Conservation (phyloP, 140 eudicot species). For the Eryngium alpinum region DNA sequence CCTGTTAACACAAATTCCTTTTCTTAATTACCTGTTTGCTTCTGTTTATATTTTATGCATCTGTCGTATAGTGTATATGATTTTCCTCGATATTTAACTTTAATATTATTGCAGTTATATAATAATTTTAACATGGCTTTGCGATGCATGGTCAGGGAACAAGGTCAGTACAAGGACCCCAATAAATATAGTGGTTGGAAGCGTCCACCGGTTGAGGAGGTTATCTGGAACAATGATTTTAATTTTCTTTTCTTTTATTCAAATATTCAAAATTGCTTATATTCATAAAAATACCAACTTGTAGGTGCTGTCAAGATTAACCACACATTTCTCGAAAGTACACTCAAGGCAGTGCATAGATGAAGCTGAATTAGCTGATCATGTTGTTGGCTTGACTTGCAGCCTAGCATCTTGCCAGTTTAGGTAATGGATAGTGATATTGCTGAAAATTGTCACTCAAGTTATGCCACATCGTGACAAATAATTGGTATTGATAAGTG, state of each 20-base stretch:
- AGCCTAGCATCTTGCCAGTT: constrained; percentile 90
- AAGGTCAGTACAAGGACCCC: constrained; percentile 67
- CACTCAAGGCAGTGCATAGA: constrained; percentile 87
- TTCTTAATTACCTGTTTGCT: background rate
- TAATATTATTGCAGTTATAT: background rate
- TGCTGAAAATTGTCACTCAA: background rate
- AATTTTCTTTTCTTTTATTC: background rate
- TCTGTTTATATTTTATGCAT: background rate
- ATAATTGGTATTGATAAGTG: background rate
- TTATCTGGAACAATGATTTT: constrained; percentile 14
- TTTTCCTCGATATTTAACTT: background rate
- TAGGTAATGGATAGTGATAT: constrained; percentile 39
- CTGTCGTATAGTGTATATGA: background rate
- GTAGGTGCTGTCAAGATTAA: constrained; percentile 59
- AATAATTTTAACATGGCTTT: background rate
- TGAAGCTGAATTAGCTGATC: constrained; percentile 94
- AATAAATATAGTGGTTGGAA: constrained; percentile 48
- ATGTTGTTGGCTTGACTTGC: constrained; percentile 81
- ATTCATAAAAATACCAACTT: background rate
- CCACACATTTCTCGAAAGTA: constrained; percentile 62
- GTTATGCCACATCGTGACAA: background rate
- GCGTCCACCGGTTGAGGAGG: constrained; percentile 95
- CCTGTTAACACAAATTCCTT: background rate
- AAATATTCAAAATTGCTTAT: too few relatives aligned
- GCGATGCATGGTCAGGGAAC: constrained; percentile 47